A percentile compares a stretch with the other conserved stretches of the same genome.
phyloP scores from a whole-genome alignment of 2,329 filamentous ascomycete genomes.

The Triangularia verruculosa region DNA sequence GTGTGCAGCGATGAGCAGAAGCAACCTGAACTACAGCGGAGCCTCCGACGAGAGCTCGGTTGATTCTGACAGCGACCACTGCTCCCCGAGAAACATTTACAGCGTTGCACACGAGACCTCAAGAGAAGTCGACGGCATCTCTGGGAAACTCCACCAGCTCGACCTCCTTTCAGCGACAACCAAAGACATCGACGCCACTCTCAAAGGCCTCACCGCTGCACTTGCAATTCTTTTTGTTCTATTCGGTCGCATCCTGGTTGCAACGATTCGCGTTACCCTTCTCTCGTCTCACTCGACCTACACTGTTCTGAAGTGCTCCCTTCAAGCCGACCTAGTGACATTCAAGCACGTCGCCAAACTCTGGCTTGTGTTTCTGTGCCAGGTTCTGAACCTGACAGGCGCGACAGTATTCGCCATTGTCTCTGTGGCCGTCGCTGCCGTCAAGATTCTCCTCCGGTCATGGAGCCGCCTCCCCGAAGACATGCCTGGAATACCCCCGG shows the following conservation, averaged over 20 bases:
- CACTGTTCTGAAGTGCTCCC: not conserved
- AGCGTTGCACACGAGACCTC: not conserved
- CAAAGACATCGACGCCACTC: not conserved
- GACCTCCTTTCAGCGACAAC: not conserved
- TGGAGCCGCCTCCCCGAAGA: constrained; percentile 1
- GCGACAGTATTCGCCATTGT: not conserved
- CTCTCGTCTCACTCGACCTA: constrained; percentile 5
- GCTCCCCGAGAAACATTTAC: not conserved
- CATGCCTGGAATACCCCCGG: not conserved
- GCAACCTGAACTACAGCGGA: not conserved
- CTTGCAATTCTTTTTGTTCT: not conserved
- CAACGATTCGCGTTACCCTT: not conserved
- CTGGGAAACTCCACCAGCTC: not conserved
- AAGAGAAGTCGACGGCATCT: not conserved
- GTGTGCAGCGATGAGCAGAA: constrained; percentile 6
- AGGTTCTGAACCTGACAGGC: not conserved
- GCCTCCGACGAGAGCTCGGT: not conserved
- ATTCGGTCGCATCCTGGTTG: constrained; percentile 1
- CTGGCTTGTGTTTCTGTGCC: constrained; percentile 4
- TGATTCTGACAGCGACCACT: not conserved
- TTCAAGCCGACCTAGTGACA: not conserved
- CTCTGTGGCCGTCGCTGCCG: not conserved
- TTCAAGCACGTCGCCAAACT: not conserved
- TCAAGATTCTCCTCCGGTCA: constrained; percentile 1
- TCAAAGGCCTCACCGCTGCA: not conserved